phyloP scores from a whole-genome alignment of 2,329 filamentous ascomycete species.

The Penicillium thymicola region DNA sequence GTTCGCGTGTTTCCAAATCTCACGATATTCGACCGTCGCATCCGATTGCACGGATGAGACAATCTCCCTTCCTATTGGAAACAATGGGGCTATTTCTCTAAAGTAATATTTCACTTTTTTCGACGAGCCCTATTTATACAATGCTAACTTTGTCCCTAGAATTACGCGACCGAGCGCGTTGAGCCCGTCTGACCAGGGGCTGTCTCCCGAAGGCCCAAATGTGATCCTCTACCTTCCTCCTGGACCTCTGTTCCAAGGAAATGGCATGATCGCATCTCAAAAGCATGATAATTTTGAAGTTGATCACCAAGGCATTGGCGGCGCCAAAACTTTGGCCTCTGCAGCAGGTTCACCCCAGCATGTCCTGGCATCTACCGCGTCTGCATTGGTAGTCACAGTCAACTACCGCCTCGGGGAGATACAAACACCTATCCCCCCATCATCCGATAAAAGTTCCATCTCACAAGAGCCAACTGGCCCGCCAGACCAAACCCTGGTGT shows the following conservation, averaged over 20 bases:
- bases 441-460: background rate
- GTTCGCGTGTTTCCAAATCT: background rate
- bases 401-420: constrained; percentile 39
- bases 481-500: background rate
- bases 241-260: constrained; percentile 30
- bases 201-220: constrained; percentile 17
- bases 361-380: constrained; percentile 30
- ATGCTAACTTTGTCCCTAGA: constrained; percentile 13
- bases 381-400: constrained; percentile 39
- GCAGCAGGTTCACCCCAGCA: constrained; percentile 20
- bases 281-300: background rate
- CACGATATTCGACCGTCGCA: constrained; percentile 8
- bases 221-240: constrained; percentile 40
- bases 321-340: background rate
- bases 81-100: constrained; percentile 28
- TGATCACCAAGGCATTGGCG: background rate
- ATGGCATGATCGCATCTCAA: background rate
- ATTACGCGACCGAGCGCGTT: constrained; percentile 18
- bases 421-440: background rate
- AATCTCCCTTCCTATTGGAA: constrained; percentile 28
- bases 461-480: background rate
- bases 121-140: background rate
- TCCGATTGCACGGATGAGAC: constrained; percentile 20
- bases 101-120: constrained; percentile 14
- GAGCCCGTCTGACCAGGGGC: background rate